Base-by-base conservation (phyloP, 148 eudicot genomes). In the Cornus florida region DNA sequence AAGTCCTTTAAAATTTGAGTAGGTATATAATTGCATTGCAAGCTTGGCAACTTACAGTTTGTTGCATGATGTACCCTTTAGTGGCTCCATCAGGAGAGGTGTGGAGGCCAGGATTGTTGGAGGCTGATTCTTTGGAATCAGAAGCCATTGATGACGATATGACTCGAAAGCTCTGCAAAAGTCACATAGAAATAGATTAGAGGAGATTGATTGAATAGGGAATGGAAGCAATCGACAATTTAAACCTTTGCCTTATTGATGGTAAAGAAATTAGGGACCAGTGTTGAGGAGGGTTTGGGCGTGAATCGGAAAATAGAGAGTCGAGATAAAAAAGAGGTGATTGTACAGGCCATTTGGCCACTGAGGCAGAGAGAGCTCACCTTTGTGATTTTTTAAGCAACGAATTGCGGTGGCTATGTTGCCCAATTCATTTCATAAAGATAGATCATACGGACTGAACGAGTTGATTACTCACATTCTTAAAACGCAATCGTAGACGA, bases 61-160 rank as follows among this genome's bases (percentile, higher is more conserved):
- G 98, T 67, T 95, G 98, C 92, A 95, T 87, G 64, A 95, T 64
- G 74, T 95, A 95, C 6, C 86, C 87, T 82, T 91, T 89, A 60
- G 98, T 95, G 69, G 92, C 94, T 69, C 88, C 95, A 88, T 53
- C 59, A 2, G 59, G 59, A 16, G 17, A 3, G 59, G 59, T 16
- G 19, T 53, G 17, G 59, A 53, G 59, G 12, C 59, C 59, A 11
- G 59, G 59, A 53, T 53, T 53, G 59, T 53, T 53, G 59, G 59
- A 53, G 59, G 59, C 83, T 10, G 95, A 84, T 76, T 95, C 98
- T 59, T 89, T 91, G 31, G 86, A 23, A 11, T 75, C 89, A 22
- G 91, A 87, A 70, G 91, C 86, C 91, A 91, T 88, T 73, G 87
- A 82, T 46, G 87, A 85, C 20, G 90, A 78, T 22, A 82, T 57